Percentiles rank a stretch among this genome's conserved stretches.
Conservation (phyloP, 768 basidiomycete genomes). For the Calocybe cyanea region DNA sequence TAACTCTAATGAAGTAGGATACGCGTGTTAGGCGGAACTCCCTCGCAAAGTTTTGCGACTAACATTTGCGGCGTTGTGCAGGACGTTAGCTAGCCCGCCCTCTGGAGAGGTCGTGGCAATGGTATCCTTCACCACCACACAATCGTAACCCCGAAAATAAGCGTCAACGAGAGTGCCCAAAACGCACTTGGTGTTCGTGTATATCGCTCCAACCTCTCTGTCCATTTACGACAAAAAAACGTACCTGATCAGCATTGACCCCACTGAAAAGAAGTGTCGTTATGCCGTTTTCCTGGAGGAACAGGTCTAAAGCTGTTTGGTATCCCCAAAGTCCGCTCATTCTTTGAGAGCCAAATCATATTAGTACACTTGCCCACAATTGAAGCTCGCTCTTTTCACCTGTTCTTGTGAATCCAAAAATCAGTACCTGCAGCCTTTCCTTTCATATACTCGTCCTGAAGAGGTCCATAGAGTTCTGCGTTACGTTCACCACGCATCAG, state of each 20-base stretch:
- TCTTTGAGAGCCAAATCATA: slow-evolving; percentile 24
- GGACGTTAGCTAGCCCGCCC: slow-evolving; percentile 52
- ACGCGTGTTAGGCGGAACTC: neutral
- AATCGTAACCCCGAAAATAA: slow-evolving; percentile 63
- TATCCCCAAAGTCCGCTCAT: slow-evolving; percentile 68
- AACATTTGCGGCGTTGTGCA: slow-evolving; percentile 55
- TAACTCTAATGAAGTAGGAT: slow-evolving; percentile 32
- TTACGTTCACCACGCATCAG: slow-evolving; percentile 58
- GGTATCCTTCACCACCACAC: slow-evolving; percentile 52
- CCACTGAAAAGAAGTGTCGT: slow-evolving; percentile 60
- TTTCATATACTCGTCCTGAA: slow-evolving; percentile 51
- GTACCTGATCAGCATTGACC: slow-evolving; percentile 66
- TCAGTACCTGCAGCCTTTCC: slow-evolving; percentile 56
- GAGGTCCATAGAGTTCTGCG: slow-evolving; percentile 58
- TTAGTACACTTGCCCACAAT: neutral
- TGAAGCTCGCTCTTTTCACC: slow-evolving; percentile 27
- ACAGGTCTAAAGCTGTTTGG: slow-evolving; percentile 59
- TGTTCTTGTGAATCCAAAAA: slow-evolving; percentile 71
- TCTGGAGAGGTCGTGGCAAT: slow-evolving; percentile 61
- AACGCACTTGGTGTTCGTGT: slow-evolving; percentile 45
- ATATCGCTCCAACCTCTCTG: neutral
- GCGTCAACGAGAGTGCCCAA: slow-evolving; percentile 61
- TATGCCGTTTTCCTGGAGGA: slow-evolving; percentile 59
- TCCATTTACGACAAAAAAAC: neutral
- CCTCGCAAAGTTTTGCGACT: slow-evolving; percentile 18